Conservation (phyloP, 2,329 filamentous ascomycete species). For the Biscogniauxia marginata region DNA sequence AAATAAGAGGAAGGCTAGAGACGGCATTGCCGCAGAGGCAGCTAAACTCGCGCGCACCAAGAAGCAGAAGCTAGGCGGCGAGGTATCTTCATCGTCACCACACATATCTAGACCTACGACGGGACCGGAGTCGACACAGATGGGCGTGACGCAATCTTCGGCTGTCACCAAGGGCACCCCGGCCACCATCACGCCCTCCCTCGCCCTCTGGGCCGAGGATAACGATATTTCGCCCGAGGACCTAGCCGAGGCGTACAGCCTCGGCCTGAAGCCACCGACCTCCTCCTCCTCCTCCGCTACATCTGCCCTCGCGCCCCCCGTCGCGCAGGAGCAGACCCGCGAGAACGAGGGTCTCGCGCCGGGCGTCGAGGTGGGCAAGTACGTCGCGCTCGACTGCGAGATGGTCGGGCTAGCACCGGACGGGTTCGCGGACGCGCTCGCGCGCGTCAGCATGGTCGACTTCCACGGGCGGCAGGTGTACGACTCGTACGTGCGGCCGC, state of each 20-base stretch:
- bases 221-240: conserved; percentile 60
- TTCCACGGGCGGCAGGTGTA: conserved; percentile 92
- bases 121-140: conserved; percentile 36
- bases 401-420: conserved; percentile 88
- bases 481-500: conserved; percentile 84
- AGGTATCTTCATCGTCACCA: conserved; percentile 5
- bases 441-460: conserved; percentile 86
- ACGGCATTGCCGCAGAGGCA: not conserved
- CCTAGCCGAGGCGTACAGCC: conserved; percentile 60
- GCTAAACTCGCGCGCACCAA: not conserved
- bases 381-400: conserved; percentile 91
- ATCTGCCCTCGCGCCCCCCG: not conserved
- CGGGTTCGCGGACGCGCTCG: conserved; percentile 71
- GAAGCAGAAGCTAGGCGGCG: not conserved
- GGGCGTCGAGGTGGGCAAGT: conserved; percentile 76
- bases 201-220: conserved; percentile 60
- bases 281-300: too few relatives aligned
- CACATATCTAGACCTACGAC: conserved; percentile 9
- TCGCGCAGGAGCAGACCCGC: conserved; percentile 28
- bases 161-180: conserved; percentile 39
- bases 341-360: conserved; percentile 63
- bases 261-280: conserved; percentile 49
- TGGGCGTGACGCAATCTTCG: conserved; percentile 59
- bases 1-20: conserved; percentile 14
- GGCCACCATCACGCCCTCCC: conserved; percentile 48